phyloP scores from a whole-genome alignment of 306 rosid species.

The Styphnolobium japonicum region DNA sequence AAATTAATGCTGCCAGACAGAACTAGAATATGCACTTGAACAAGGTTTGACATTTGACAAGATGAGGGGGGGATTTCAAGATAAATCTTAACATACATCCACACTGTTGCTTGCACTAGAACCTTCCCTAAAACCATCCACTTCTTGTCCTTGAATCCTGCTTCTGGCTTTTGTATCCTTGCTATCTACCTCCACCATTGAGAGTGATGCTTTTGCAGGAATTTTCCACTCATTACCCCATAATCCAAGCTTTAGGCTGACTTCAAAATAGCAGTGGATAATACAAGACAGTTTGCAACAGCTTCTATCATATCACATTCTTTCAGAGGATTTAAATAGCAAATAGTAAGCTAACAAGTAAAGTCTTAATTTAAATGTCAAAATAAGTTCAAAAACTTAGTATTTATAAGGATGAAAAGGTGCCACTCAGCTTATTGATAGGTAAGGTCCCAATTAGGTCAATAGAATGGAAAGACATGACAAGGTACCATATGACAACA shows the following conservation, averaged over 20 bases:
- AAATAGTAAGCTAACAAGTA: too few relatives aligned
- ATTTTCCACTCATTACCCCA: constrained; percentile 14
- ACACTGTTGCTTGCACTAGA: constrained; percentile 22
- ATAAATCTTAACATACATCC: constrained; percentile 31
- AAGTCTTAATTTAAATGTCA: background rate
- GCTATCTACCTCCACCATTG: constrained; percentile 29
- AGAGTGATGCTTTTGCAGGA: constrained; percentile 26
- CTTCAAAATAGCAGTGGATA: too few relatives aligned
- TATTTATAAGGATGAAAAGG: background rate
- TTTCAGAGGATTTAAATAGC: too few relatives aligned
- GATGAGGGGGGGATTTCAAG: background rate
- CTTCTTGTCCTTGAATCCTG: constrained; percentile 16
- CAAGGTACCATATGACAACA: background rate
- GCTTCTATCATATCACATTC: background rate
- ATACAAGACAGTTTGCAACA: too few relatives aligned
- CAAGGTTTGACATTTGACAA: background rate
- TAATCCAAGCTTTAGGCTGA: background rate
- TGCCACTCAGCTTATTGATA: background rate
- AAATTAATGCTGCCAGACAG: background rate
- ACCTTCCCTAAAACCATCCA: too few relatives aligned
- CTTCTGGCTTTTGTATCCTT: constrained; percentile 24
- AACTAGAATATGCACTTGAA: background rate
- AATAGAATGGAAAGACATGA: background rate
- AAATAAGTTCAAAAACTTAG: background rate
- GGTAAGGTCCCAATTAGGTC: background rate